These are phyloP conservation scores for Hygrophorus pudorinus DNA, from an alignment of 768 basidiomycete species.

Conservation along the genomic window DNA sequence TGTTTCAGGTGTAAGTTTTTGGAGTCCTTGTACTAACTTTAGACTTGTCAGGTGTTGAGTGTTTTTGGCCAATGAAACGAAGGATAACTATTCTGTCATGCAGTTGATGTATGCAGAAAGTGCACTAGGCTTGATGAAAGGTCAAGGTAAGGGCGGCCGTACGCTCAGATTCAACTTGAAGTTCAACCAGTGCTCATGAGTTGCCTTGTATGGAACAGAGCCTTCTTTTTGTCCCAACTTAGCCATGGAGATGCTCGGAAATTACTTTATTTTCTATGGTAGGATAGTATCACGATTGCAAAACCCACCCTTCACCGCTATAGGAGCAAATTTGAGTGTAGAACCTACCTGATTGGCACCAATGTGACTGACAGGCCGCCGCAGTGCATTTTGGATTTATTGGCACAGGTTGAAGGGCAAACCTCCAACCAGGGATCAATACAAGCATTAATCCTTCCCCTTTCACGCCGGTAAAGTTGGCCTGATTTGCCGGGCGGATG, in stretches of 20 bases:
- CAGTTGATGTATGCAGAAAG: no score
- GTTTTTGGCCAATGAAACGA: no score
- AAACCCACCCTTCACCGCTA: background rate
- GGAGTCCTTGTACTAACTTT: constrained; percentile 61
- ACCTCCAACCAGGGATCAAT: background rate
- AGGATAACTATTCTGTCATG: no score
- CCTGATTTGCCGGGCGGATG: constrained; percentile 13
- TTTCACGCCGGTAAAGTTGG: background rate
- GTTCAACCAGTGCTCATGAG: background rate
- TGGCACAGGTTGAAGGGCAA: background rate
- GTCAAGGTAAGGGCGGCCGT: background rate
- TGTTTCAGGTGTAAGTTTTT: constrained; percentile 37
- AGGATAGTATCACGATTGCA: background rate
- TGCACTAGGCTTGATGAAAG: no score
- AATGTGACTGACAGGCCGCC: background rate
- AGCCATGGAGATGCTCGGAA: background rate
- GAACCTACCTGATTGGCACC: background rate
- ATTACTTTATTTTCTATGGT: background rate
- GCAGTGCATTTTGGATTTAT: no score
- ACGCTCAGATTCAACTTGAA: background rate
- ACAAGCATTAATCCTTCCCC: background rate
- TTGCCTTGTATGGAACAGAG: background rate
- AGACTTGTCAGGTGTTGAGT: constrained; percentile 40
- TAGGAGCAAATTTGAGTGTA: background rate
- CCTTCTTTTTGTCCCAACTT: background rate